These are phyloP conservation scores for Colletotrichum limetticola DNA, from an alignment of 2,329 filamentous ascomycete species.

Conservation along the genomic window DNA sequence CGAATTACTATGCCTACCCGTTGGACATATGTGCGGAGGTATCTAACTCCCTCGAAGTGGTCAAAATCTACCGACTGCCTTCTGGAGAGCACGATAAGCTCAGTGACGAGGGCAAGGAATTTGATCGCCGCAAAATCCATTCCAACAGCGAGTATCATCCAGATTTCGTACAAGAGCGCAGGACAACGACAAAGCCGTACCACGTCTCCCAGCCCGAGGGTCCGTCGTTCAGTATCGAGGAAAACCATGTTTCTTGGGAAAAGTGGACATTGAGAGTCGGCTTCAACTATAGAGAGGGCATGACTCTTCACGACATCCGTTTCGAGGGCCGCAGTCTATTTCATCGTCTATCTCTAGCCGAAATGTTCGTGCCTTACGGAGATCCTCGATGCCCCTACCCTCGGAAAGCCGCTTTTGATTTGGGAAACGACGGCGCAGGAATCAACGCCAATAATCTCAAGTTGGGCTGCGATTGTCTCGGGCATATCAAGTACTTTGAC, in stretches of 20 bases:
- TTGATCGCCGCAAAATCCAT: conserved; percentile 55
- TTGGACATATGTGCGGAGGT: conserved; percentile 64
- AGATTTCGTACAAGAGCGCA: conserved; percentile 38
- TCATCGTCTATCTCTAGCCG: conserved; percentile 73
- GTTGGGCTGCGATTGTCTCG: conserved; percentile 76
- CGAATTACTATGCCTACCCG: conserved; percentile 69
- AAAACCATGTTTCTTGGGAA: conserved; percentile 64
- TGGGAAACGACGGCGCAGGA: conserved; percentile 74
- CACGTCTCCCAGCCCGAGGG: conserved; percentile 50
- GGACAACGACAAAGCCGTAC: conserved; percentile 49
- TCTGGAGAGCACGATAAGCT: conserved; percentile 48
- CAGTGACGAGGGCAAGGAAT: conserved; percentile 48
- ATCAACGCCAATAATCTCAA: conserved; percentile 73
- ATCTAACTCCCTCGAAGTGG: conserved; percentile 59
- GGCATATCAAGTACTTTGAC: conserved; percentile 63
- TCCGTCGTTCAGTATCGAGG: conserved; percentile 54
- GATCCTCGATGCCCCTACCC: conserved; percentile 73
- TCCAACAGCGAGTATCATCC: conserved; percentile 46
- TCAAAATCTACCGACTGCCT: conserved; percentile 60
- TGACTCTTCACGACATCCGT: conserved; percentile 74
- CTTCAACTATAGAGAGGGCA: conserved; percentile 77
- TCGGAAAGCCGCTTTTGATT: conserved; percentile 76
- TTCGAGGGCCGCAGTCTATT: conserved; percentile 75
- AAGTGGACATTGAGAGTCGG: conserved; percentile 76
- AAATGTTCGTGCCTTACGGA: conserved; percentile 78